These are phyloP conservation scores for Begonia loranthoides DNA, from an alignment of 306 rosid species.

Conservation along the genomic window DNA sequence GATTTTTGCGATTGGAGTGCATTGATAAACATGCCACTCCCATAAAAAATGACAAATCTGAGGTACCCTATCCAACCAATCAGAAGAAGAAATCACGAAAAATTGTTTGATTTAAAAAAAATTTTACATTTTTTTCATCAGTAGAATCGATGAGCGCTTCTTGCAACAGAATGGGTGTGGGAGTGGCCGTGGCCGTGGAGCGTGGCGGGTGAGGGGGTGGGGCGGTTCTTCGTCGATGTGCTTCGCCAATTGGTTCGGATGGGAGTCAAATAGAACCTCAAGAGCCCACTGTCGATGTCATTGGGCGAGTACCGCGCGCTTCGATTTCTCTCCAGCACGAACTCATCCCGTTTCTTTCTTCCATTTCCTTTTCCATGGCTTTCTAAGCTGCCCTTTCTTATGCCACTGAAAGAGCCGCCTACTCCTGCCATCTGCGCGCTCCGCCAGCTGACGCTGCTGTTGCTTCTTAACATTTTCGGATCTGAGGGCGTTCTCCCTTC, in stretches of 20 bases:
- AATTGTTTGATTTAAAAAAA: background rate
- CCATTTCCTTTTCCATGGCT: conserved; percentile 38
- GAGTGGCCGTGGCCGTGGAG: conserved; percentile 47
- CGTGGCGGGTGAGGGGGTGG: background rate
- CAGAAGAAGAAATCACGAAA: conserved; percentile 25
- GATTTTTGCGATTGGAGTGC: conserved; percentile 32
- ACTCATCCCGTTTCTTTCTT: conserved; percentile 57
- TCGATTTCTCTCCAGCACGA: conserved; percentile 71
- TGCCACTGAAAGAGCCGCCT: conserved; percentile 32
- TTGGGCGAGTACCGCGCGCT: conserved; percentile 81
- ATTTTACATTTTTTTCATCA: conserved; percentile 13
- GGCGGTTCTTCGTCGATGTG: conserved; percentile 1
- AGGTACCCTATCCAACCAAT: conserved; percentile 15
- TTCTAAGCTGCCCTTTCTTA: conserved; percentile 44
- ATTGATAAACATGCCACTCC: conserved; percentile 35
- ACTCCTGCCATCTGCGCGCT: conserved; percentile 19
- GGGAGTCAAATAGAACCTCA: conserved; percentile 72
- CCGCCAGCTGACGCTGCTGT: conserved; percentile 24
- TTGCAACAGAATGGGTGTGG: conserved; percentile 86
- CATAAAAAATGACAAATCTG: conserved; percentile 21
- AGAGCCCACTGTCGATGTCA: conserved; percentile 55
- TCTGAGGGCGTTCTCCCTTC: conserved; percentile 72
- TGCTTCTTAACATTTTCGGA: conserved; percentile 61
- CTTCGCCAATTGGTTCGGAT: conserved; percentile 64
- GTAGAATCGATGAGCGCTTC: conserved; percentile 85